phyloP scores from a whole-genome alignment of 805 yeast species.

The Clavispora phyllophila region DNA sequence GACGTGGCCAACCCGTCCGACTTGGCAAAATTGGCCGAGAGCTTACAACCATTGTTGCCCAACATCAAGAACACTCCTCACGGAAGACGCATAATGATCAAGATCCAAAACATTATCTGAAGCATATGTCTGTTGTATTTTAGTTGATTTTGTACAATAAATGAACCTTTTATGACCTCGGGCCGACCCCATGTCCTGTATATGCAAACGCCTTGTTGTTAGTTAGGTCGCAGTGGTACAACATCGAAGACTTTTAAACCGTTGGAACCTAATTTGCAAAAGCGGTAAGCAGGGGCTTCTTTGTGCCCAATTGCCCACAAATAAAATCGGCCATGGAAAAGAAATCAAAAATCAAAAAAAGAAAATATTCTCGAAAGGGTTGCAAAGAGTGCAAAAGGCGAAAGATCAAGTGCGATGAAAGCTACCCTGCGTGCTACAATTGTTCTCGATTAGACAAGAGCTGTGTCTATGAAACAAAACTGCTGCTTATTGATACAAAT shows the following conservation, averaged over 20 bases:
- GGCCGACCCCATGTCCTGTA: neutral
- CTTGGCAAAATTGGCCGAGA: constrained; percentile 49
- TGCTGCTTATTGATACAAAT: neutral
- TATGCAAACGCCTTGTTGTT: neutral
- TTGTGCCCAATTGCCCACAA: neutral
- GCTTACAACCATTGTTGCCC: constrained; percentile 69
- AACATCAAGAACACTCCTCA: constrained; percentile 88
- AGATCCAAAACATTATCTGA: constrained; percentile 32
- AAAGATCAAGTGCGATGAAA: constrained; percentile 41
- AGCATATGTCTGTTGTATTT: constrained; percentile 3
- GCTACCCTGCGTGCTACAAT: constrained; percentile 31
- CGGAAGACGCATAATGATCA: constrained; percentile 87
- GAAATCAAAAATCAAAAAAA: constrained; percentile 22
- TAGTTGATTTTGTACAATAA: constrained; percentile 3
- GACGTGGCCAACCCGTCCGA: constrained; percentile 50
- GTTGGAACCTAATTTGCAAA: neutral
- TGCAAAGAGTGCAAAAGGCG: constrained; percentile 41
- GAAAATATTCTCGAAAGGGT: constrained; percentile 37
- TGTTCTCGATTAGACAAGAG: constrained; percentile 30
- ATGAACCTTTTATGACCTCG: neutral
- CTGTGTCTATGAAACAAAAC: constrained; percentile 21
- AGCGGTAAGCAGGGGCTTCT: neutral
- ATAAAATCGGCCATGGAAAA: neutral
- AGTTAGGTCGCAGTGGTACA: neutral
- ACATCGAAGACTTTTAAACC: neutral